Base-by-base conservation (phyloP, 2,329 filamentous ascomycete species). In the Talaromyces marneffei region DNA sequence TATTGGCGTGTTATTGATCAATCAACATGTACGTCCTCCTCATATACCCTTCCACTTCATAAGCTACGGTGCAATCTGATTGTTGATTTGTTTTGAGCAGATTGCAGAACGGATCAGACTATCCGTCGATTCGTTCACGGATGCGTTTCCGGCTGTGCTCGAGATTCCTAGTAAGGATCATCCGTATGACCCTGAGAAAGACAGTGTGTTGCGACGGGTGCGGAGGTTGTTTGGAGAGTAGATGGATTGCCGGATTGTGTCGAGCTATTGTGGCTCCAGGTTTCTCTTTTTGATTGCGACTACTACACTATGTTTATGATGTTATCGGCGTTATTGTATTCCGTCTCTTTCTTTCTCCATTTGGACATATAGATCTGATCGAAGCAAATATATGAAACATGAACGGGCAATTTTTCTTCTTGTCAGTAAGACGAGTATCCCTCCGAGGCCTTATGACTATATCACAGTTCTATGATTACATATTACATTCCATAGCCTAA, bases 121-220 rank as follows among this genome's bases (percentile, higher is more conserved):
- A 74, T 87, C 88, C 64, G 88, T 99, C 68, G 94, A 99, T 76
- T 87, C 86, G 39, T 97, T 96, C 78, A 93, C 91, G 20, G 91
- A 93, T 55, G 92, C 94, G 4, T 99, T 99, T 78, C 94, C 94
- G n/a, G 88, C 92, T 23, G 84, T 99, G 59, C 86, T 99, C 62
- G 94, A 99, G 77, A 97, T 99, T 64, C 94, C 94, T 25, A 96
- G 91, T 79, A 99, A 99, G 82, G 94, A 99, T 75, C 94, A 99
- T 75, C 94, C 94, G 2, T 99, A 99, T 73, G 93, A 99, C 70
- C 94, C 94, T 0, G 94, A 99, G 79, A 99, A 99, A 82, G 94
- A 99, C 76, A 97, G 93, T 72, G 93, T 99, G 46, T 77, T 99
- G 78, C 90, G 92, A 79, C 85, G 94, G 67, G 94, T 99, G 66